phyloP scores from a whole-genome alignment of 2,329 filamentous ascomycete genomes.

The Mollisia scopiformis region DNA sequence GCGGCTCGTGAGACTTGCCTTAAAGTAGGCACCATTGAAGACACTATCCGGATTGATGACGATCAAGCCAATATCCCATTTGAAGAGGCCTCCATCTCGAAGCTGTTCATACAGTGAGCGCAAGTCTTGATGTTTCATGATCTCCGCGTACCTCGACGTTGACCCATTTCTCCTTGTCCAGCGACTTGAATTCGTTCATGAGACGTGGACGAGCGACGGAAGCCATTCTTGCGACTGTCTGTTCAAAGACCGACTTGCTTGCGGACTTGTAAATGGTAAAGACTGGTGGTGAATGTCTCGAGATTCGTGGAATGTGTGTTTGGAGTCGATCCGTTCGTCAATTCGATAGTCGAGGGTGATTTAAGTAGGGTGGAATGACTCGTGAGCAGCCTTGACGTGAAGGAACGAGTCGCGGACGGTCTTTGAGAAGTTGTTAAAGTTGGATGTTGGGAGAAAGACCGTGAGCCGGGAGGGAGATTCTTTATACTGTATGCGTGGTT shows the following conservation, averaged over 20 bases:
- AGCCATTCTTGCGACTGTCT: constrained; percentile 28
- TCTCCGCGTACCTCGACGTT: constrained; percentile 71
- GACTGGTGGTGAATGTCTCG: constrained; percentile 1
- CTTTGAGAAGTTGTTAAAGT: background rate
- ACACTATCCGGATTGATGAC: constrained; percentile 90
- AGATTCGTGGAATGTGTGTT: background rate
- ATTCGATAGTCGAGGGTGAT: background rate
- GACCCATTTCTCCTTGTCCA: constrained; percentile 92
- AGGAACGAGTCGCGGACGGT: background rate
- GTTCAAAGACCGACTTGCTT: too few relatives aligned
- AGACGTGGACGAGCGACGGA: constrained; percentile 74
- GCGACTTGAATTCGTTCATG: constrained; percentile 82
- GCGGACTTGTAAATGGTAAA: constrained; percentile 13
- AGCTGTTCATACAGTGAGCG: constrained; percentile 41
- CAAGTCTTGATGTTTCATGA: background rate
- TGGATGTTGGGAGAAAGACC: background rate
- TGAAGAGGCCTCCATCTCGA: constrained; percentile 79
- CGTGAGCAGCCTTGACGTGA: constrained; percentile 4
- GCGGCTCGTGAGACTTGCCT: constrained; percentile 43
- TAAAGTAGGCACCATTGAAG: constrained; percentile 93
- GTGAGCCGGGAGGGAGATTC: background rate
- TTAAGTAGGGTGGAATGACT: constrained; percentile 9
- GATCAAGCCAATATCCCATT: constrained; percentile 87
- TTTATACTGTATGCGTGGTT: background rate
- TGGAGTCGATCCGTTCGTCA: background rate